These are phyloP conservation scores for Fusarium keratoplasticum DNA, from an alignment of 2,329 filamentous ascomycete species.

Conservation along the genomic window DNA sequence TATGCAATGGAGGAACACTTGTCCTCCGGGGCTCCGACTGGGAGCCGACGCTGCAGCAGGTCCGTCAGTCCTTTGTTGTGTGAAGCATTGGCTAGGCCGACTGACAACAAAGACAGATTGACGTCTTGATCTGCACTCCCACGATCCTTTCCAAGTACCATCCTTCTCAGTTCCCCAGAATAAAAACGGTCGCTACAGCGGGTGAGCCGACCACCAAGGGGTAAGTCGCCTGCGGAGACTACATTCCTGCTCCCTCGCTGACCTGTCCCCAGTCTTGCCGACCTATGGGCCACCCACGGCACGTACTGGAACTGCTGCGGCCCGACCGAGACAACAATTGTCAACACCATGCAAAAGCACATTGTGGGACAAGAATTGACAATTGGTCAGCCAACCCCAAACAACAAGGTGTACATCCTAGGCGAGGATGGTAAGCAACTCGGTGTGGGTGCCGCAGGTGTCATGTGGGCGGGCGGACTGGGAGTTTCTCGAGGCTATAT, in stretches of 20 bases:
- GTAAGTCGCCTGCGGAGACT: conserved; percentile 44
- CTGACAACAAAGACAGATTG: conserved; percentile 50
- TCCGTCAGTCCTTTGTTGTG: conserved; percentile 40
- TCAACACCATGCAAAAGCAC: conserved; percentile 68
- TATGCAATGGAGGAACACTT: conserved; percentile 69
- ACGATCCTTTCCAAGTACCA: conserved; percentile 64
- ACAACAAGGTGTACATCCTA: conserved; percentile 63
- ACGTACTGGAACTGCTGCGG: conserved; percentile 69
- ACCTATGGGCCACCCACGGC: conserved; percentile 63
- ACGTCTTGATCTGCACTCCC: conserved; percentile 67
- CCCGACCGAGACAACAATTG: conserved; percentile 69
- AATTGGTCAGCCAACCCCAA: conserved; percentile 66
- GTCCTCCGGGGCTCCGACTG: conserved; percentile 63
- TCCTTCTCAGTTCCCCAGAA: conserved; percentile 60
- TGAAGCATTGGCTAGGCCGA: not conserved
- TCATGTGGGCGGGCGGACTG: conserved; percentile 67
- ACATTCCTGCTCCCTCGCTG: conserved; percentile 1
- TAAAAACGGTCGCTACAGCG: conserved; percentile 65
- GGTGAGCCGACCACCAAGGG: conserved; percentile 63
- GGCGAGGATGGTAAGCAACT: conserved; percentile 58
- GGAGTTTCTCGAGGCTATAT: conserved; percentile 69
- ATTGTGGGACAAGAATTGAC: conserved; percentile 58
- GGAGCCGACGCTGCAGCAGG: conserved; percentile 58
- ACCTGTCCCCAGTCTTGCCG: conserved; percentile 57
- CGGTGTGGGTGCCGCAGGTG: conserved; percentile 58